These are phyloP conservation scores for Yamadazyma sp. DNA, from an alignment of 805 yeast genomes.

Conservation along the genomic window DNA sequence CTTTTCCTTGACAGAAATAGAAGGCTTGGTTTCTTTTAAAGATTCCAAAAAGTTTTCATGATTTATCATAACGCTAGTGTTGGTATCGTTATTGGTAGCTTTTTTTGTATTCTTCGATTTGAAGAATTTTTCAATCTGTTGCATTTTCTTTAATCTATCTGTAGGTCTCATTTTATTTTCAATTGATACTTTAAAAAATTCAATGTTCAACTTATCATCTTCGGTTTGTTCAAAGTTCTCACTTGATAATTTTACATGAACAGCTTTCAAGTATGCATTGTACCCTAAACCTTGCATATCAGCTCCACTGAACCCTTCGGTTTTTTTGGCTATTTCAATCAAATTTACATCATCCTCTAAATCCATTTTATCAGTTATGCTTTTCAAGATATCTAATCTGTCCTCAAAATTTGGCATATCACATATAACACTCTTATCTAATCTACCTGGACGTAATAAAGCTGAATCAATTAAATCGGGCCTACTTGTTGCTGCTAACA, in stretches of 20 bases:
- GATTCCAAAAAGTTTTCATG: constrained; percentile 59
- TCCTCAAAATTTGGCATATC: constrained; percentile 76
- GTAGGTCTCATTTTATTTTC: constrained; percentile 28
- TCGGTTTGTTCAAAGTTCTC: constrained; percentile 14
- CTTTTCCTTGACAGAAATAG: constrained; percentile 74
- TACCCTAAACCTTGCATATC: constrained; percentile 90
- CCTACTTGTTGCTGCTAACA: constrained; percentile 91
- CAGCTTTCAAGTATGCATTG: constrained; percentile 87
- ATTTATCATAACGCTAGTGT: constrained; percentile 41
- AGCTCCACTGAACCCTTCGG: constrained; percentile 89
- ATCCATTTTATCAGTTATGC: constrained; percentile 60
- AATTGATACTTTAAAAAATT: constrained; percentile 43
- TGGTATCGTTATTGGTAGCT: constrained; percentile 4
- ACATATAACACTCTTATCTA: constrained; percentile 89
- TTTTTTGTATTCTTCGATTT: not conserved
- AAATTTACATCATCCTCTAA: constrained; percentile 51
- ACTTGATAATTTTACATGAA: constrained; percentile 62
- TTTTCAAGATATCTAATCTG: constrained; percentile 65
- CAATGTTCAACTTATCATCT: constrained; percentile 19
- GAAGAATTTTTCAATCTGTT: constrained; percentile 42
- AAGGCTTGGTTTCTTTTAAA: constrained; percentile 77
- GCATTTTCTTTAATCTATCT: constrained; percentile 38
- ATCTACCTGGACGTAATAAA: constrained; percentile 88
- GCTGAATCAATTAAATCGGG: constrained; percentile 97
- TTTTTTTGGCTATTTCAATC: constrained; percentile 48